phyloP scores from a whole-genome alignment of 2,329 filamentous ascomycete genomes.

The Verticillium longisporum region DNA sequence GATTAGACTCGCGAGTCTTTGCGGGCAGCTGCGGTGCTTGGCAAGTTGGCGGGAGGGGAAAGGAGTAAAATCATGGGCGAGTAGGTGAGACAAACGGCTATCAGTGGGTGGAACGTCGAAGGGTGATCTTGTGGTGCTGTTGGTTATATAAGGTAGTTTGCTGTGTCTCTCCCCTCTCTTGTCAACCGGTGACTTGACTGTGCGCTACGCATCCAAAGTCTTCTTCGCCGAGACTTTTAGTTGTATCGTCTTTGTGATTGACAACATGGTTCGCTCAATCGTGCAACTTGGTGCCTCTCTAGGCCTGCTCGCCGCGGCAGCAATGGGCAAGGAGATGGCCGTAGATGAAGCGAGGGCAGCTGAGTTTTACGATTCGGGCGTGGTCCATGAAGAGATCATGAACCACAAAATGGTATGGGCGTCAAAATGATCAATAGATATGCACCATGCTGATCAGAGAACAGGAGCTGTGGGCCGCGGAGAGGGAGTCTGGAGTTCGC shows the following conservation, averaged over 20 bases:
- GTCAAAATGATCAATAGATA: neutral
- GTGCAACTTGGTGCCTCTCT: neutral
- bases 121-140: no score
- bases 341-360: constrained; percentile 9
- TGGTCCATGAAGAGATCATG: constrained; percentile 12
- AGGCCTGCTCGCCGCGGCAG: neutral
- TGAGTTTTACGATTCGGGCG: constrained; percentile 11
- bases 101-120: no score
- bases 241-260: neutral
- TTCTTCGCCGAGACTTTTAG: no score
- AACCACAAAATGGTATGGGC: neutral
- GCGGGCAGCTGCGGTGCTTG: neutral
- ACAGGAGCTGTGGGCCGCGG: neutral
- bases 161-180: no score
- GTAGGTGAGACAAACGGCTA: neutral
- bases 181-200: neutral
- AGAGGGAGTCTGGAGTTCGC: constrained; percentile 8
- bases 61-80: neutral
- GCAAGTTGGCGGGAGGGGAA: neutral
- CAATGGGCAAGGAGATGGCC: constrained; percentile 9
- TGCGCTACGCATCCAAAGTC: neutral
- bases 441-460: neutral
- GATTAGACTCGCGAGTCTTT: neutral
- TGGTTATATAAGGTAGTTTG: no score
- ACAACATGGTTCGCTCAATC: neutral